Evolutionary conservation across 1,284 basidiomycete genomes (phyloP).

Genomic region (Cryptococcus maquisensis): DNA sequence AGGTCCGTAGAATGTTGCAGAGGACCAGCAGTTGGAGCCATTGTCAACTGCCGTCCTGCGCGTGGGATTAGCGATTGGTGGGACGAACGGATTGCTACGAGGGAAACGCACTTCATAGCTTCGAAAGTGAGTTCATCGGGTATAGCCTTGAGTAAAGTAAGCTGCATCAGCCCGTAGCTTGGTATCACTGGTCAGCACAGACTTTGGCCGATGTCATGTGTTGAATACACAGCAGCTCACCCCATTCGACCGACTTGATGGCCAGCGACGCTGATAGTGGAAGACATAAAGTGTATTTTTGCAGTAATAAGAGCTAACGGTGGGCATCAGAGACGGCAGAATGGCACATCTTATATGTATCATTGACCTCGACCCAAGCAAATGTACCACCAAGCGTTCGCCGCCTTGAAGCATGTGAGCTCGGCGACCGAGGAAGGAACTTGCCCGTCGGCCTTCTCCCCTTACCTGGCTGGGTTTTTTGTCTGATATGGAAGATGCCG

Average conservation of each 20-base stretch:
- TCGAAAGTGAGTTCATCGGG: slow-evolving; percentile 59
- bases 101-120: slow-evolving; percentile 53
- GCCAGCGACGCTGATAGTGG: slow-evolving; percentile 24
- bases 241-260: slow-evolving; percentile 34
- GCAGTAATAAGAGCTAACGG: too few species aligned
- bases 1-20: slow-evolving; percentile 45
- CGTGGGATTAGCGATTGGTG: not conserved
- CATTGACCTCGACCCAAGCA: too few species aligned
- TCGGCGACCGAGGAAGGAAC: too few species aligned
- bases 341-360: too few species aligned
- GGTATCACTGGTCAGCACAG: not conserved
- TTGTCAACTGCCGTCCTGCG: slow-evolving; percentile 55
- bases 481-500: too few species aligned
- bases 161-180: slow-evolving; percentile 55
- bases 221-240: slow-evolving; percentile 10
- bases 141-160: slow-evolving; percentile 53
- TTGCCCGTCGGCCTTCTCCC: too few species aligned
- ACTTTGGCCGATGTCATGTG: not conserved
- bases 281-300: too few species aligned
- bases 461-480: too few species aligned
- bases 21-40: slow-evolving; percentile 52
- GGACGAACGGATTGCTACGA: not conserved
- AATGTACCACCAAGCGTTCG: too few species aligned
- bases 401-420: too few species aligned
- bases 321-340: too few species aligned